Percentiles rank a stretch among this genome's conserved stretches.
phyloP scores from a whole-genome alignment of 1,139 yeast species.

The Yamadazyma atlantica region DNA sequence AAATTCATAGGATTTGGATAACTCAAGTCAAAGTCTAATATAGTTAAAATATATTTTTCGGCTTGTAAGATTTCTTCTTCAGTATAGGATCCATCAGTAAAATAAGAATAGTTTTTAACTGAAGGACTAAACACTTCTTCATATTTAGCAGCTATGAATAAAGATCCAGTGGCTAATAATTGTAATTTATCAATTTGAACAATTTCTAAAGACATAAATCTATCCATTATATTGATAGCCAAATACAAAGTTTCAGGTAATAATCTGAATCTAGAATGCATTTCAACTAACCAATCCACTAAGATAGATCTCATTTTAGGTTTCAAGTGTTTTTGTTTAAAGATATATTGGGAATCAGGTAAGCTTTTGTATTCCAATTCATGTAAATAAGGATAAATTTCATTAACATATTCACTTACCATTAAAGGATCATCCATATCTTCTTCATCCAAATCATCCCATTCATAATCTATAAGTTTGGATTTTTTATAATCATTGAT shows the following conservation, averaged over 20 bases:
- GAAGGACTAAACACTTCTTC: conserved; percentile 95
- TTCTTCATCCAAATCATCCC: conserved; percentile 93
- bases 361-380: conserved; percentile 72
- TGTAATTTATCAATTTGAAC: conserved; percentile 86
- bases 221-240: conserved; percentile 87
- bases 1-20: conserved; percentile 96
- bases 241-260: conserved; percentile 89
- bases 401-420: conserved; percentile 92
- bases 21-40: conserved; percentile 74
- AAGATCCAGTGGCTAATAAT: conserved; percentile 83
- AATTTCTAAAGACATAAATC: conserved; percentile 78
- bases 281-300: conserved; percentile 94
- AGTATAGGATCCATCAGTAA: conserved; percentile 80
- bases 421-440: conserved; percentile 90
- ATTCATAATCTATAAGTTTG: conserved; percentile 51
- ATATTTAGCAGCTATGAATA: conserved; percentile 92
- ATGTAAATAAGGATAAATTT: conserved; percentile 78
- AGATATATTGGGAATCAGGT: conserved; percentile 75
- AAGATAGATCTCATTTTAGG: conserved; percentile 87
- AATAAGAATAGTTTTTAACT: conserved; percentile 82
- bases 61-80: conserved; percentile 87
- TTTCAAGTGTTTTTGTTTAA: conserved; percentile 71
- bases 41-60: conserved; percentile 77
- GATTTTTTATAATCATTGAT: conserved; percentile 30
- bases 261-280: conserved; percentile 82